A percentile compares a stretch with the other conserved stretches of the same genome.
Evolutionary conservation across 108 stramenopile genomes (phyloP).

Genomic region (Nannochloropsis gaditana): DNA sequence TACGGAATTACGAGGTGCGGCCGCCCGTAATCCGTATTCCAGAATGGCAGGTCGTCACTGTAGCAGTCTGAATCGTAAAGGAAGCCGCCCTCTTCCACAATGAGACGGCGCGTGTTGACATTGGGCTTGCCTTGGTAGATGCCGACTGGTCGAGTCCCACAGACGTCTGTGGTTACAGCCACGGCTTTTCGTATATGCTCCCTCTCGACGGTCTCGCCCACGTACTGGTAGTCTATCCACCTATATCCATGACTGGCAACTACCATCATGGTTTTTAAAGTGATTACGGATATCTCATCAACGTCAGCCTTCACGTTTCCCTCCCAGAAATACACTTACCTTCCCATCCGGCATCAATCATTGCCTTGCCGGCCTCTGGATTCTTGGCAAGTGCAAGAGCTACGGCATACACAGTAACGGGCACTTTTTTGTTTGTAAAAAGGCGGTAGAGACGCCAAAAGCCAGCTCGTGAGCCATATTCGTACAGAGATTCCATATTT

Average conservation of each 20-base stretch:
- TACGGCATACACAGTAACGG: constrained; percentile 85
- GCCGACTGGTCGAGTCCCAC: constrained; percentile 76
- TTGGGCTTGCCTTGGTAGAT: constrained; percentile 81
- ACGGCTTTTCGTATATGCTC: constrained; percentile 80
- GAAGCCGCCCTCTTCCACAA: constrained; percentile 85
- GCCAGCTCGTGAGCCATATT: constrained; percentile 81
- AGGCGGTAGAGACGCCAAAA: constrained; percentile 85
- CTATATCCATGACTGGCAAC: constrained; percentile 78
- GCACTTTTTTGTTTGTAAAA: constrained; percentile 64
- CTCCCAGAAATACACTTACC: constrained; percentile 44
- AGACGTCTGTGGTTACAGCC: constrained; percentile 69
- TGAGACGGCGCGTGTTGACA: constrained; percentile 52
- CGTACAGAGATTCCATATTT: constrained; percentile 87
- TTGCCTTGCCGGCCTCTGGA: constrained; percentile 64
- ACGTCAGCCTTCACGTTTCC: not conserved
- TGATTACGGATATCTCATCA: not conserved
- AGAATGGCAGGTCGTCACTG: constrained; percentile 85
- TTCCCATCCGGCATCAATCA: constrained; percentile 80
- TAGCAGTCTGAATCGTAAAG: constrained; percentile 73
- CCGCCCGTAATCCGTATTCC: constrained; percentile 65
- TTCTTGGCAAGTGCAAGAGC: constrained; percentile 86
- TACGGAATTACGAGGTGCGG: constrained; percentile 86
- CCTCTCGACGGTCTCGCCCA: constrained; percentile 68
- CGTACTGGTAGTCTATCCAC: constrained; percentile 87
- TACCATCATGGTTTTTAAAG: not conserved